Evolutionary conservation across 2,329 filamentous ascomycete genomes (phyloP).

Genomic region (Cercospora sp.): DNA sequence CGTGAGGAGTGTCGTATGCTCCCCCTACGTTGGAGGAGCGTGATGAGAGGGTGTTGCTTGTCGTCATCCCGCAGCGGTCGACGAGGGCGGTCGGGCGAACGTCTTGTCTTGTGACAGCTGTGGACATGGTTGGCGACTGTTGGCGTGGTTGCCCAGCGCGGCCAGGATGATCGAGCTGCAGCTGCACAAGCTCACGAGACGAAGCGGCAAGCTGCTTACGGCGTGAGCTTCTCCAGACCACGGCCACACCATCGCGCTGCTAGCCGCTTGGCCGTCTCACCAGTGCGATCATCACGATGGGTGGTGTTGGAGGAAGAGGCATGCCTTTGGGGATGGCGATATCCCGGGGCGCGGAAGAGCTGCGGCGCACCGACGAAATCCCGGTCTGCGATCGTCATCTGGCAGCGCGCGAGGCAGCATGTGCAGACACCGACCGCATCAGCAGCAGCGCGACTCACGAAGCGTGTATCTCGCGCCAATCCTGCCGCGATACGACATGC

Average conservation of each 20-base stretch:
- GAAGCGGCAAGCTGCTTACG: neutral
- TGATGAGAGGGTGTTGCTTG: neutral
- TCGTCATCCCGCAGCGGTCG: neutral
- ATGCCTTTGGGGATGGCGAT: neutral
- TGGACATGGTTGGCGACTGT: neutral
- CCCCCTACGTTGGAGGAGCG: too few relatives aligned
- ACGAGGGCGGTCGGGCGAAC: neutral
- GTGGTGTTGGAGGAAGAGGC: neutral
- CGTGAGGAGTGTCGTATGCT: neutral
- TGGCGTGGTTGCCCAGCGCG: neutral
- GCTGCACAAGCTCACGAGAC: conserved; percentile 12
- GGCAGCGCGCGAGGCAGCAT: neutral
- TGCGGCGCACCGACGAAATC: neutral
- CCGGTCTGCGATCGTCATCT: neutral
- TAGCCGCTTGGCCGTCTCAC: neutral
- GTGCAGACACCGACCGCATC: neutral
- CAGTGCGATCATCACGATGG: neutral
- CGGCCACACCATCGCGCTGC: neutral
- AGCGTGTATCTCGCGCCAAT: neutral
- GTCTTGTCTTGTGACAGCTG: neutral
- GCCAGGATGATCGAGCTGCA: neutral
- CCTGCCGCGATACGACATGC: neutral
- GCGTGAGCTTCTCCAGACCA: neutral
- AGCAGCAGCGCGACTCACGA: neutral
- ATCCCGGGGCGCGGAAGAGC: neutral